Conservation (phyloP, 2,329 filamentous ascomycete species). For the Atkinsonella texensis region DNA sequence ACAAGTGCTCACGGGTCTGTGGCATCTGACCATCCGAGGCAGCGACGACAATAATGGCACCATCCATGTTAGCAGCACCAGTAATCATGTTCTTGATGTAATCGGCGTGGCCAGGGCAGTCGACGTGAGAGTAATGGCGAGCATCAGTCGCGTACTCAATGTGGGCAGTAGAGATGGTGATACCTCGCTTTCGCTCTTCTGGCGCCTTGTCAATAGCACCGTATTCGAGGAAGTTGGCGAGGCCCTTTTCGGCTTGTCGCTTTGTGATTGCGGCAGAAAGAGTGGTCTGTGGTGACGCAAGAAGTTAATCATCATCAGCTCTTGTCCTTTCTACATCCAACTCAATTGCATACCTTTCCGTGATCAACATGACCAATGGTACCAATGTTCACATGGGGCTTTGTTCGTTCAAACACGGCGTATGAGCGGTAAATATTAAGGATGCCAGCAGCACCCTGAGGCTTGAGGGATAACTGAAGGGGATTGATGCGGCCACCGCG, state of each 20-base stretch:
- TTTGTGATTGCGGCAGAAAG: conserved; percentile 98
- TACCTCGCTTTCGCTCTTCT: conserved; percentile 99
- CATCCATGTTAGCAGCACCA: conserved; percentile 98
- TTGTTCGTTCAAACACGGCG: conserved; percentile 70
- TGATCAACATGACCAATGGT: conserved; percentile 99
- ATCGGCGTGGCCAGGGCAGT: conserved; percentile 99
- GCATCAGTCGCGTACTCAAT: conserved; percentile 94
- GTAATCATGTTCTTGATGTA: conserved; percentile 99
- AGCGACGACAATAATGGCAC: conserved; percentile 96
- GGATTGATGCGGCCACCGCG: conserved; percentile 61
- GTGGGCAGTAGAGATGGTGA: conserved; percentile 96
- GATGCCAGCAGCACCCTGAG: conserved; percentile 50
- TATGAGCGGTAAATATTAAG: conserved; percentile 55
- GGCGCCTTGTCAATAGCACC: conserved; percentile 97
- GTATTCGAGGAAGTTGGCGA: conserved; percentile 93
- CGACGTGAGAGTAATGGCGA: conserved; percentile 98
- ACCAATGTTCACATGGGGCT: conserved; percentile 99
- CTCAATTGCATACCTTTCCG: conserved; percentile 62
- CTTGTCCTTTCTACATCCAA: neutral
- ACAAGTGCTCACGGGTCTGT: conserved; percentile 95
- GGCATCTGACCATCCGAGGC: conserved; percentile 99
- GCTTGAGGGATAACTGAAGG: conserved; percentile 56
- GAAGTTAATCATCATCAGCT: neutral
- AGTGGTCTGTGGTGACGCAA: conserved; percentile 57
- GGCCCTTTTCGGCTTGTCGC: conserved; percentile 87